These are phyloP conservation scores for Melampsora medusae DNA, from an alignment of 1,284 basidiomycete species.

Conservation along the genomic window DNA sequence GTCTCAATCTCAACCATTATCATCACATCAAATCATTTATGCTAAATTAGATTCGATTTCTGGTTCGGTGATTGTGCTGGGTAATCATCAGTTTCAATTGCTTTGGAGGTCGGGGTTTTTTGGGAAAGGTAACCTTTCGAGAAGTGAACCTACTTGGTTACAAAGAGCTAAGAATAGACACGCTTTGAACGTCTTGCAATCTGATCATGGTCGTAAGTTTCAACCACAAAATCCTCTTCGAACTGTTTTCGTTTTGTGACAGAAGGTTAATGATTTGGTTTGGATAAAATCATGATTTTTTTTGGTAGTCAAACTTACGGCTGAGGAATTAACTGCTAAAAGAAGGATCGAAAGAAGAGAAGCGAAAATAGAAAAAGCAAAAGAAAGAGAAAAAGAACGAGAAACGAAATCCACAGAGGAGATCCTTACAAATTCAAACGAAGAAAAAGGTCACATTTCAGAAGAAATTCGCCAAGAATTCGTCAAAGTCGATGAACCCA, in stretches of 20 bases:
- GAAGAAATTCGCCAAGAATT: conserved; percentile 38
- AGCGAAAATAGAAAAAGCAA: conserved; percentile 67
- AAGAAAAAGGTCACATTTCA: neutral
- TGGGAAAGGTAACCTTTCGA: conserved; percentile 87
- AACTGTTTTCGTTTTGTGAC: too few species aligned
- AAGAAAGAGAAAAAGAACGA: conserved; percentile 65
- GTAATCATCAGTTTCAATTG: conserved; percentile 64
- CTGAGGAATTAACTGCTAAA: conserved; percentile 81
- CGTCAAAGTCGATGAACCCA: conserved; percentile 25
- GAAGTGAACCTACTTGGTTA: conserved; percentile 93
- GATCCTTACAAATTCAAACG: neutral
- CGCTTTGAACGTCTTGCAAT: conserved; percentile 57
- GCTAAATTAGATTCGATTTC: conserved; percentile 51
- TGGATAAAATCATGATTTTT: neutral
- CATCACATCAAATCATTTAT: neutral
- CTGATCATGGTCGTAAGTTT: conserved; percentile 54
- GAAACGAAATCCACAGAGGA: conserved; percentile 61
- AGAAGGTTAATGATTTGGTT: conserved; percentile 15
- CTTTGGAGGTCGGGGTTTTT: conserved; percentile 93
- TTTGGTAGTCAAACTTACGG: conserved; percentile 63
- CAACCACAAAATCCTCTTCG: conserved; percentile 22
- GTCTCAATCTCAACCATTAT: neutral
- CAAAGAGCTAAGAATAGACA: conserved; percentile 64
- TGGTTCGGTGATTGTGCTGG: conserved; percentile 74
- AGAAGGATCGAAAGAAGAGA: conserved; percentile 78